Evolutionary conservation across 345 rosid genomes (phyloP).

Genomic region (Garcia nutans): DNA sequence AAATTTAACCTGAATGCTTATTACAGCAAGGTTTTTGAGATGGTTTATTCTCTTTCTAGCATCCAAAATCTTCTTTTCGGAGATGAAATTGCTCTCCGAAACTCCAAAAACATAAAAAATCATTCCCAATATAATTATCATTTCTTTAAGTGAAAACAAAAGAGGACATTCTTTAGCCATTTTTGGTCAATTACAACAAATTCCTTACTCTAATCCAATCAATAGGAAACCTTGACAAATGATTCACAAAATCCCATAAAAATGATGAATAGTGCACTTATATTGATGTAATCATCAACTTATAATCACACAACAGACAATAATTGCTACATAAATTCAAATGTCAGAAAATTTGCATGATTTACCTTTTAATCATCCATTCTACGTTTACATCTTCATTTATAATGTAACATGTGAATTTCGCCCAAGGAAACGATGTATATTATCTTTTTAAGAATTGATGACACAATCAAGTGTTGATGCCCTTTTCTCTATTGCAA

Average conservation of each 20-base stretch:
- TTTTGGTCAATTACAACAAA: background rate
- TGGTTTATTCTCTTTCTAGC: background rate
- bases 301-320: background rate
- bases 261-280: no score
- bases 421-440: background rate
- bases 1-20: slow-evolving; percentile 42
- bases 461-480: no score
- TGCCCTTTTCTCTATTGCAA: no score
- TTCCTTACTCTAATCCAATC: background rate
- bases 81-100: background rate
- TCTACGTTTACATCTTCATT: slow-evolving; percentile 16
- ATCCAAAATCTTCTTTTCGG: slow-evolving; percentile 13
- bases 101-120: background rate
- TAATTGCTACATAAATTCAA: background rate
- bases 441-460: no score
- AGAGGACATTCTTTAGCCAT: slow-evolving; percentile 9
- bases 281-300: background rate
- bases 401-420: background rate
- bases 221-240: no score
- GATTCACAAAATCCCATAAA: no score
- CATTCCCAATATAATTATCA: background rate
- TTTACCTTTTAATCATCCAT: slow-evolving; percentile 42
- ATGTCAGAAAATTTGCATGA: slow-evolving; percentile 31
- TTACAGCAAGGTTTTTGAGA: slow-evolving; percentile 20
- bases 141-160: background rate